Evolutionary conservation across 768 basidiomycete species (phyloP).

Genomic region (Pleurotus platypus): DNA sequence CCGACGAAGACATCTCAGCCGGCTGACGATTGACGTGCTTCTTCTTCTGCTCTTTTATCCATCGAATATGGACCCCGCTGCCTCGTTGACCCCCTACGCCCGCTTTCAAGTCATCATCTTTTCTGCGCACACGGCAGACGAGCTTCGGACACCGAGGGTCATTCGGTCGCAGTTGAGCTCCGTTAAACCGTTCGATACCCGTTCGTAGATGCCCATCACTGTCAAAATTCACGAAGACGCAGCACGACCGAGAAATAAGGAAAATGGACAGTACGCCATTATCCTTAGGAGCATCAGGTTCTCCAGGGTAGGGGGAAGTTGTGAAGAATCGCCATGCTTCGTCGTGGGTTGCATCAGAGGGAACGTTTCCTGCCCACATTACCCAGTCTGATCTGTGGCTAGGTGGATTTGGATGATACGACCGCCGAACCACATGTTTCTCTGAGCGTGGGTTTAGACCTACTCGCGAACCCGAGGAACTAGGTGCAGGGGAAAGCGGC

Average conservation of each 20-base stretch:
- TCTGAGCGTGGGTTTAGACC: slow-evolving; percentile 10
- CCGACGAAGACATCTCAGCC: slow-evolving; percentile 15
- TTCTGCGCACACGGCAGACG: slow-evolving; percentile 78
- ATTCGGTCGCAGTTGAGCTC: slow-evolving; percentile 58
- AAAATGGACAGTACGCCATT: slow-evolving; percentile 78
- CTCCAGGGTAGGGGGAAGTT: slow-evolving; percentile 13
- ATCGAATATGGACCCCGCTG: slow-evolving; percentile 76
- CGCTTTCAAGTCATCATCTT: slow-evolving; percentile 81
- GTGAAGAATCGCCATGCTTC: slow-evolving; percentile 89
- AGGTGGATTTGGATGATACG: slow-evolving; percentile 71
- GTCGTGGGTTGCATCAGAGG: slow-evolving; percentile 75
- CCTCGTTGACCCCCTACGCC: slow-evolving; percentile 93
- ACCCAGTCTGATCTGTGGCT: slow-evolving; percentile 85
- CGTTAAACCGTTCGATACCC: slow-evolving; percentile 75
- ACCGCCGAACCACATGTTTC: slow-evolving; percentile 37
- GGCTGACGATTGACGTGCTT: slow-evolving; percentile 21
- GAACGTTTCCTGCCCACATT: slow-evolving; percentile 96
- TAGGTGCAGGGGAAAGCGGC: background rate
- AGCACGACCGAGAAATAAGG: slow-evolving; percentile 91
- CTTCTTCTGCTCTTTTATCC: slow-evolving; percentile 64
- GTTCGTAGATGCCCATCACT: slow-evolving; percentile 54
- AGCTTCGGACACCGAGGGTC: slow-evolving; percentile 74
- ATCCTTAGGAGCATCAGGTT: slow-evolving; percentile 1
- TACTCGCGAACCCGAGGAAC: background rate
- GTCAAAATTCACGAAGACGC: slow-evolving; percentile 90